These are phyloP conservation scores for Craterostigma plantagineum DNA, from an alignment of 257 asterid species.

Conservation along the genomic window DNA sequence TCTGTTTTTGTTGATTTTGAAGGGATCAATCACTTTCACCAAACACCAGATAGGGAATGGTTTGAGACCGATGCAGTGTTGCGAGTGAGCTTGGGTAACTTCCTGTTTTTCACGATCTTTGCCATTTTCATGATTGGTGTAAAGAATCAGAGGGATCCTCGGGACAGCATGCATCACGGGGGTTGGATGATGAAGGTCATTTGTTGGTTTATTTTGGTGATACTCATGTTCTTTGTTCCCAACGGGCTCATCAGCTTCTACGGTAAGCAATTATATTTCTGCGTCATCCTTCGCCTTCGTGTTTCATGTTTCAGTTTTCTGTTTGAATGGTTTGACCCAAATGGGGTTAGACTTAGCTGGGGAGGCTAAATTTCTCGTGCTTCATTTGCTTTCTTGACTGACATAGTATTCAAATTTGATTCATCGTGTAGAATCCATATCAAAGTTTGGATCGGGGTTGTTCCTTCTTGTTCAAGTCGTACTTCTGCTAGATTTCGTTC, in stretches of 20 bases:
- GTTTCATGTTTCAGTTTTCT: slow-evolving; percentile 1
- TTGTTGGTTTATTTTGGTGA: slow-evolving; percentile 77
- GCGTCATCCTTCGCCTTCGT: background rate
- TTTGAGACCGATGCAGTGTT: slow-evolving; percentile 91
- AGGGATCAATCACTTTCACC: slow-evolving; percentile 91
- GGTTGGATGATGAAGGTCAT: slow-evolving; percentile 93
- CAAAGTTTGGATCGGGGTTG: slow-evolving; percentile 86
- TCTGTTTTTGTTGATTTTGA: too few species aligned
- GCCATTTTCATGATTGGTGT: slow-evolving; percentile 77
- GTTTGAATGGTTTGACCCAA: slow-evolving; percentile 4
- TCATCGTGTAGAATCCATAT: slow-evolving; percentile 57
- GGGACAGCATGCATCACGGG: slow-evolving; percentile 79
- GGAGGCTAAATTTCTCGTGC: too few species aligned
- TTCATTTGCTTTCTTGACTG: too few species aligned
- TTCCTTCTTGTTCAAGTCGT: slow-evolving; percentile 95
- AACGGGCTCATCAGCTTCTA: slow-evolving; percentile 77
- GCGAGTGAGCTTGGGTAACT: slow-evolving; percentile 94
- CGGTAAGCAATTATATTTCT: slow-evolving; percentile 23
- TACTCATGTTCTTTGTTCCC: slow-evolving; percentile 82
- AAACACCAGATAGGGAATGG: slow-evolving; percentile 92
- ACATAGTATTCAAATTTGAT: too few species aligned
- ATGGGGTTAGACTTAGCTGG: too few species aligned
- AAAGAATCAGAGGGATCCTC: slow-evolving; percentile 84
- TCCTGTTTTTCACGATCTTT: slow-evolving; percentile 67
- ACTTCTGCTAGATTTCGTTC: slow-evolving; percentile 77